A percentile compares a stretch with the other conserved stretches of the same genome.
Evolutionary conservation across 768 basidiomycete genomes (phyloP).

Genomic region (Boletus reticulatus): DNA sequence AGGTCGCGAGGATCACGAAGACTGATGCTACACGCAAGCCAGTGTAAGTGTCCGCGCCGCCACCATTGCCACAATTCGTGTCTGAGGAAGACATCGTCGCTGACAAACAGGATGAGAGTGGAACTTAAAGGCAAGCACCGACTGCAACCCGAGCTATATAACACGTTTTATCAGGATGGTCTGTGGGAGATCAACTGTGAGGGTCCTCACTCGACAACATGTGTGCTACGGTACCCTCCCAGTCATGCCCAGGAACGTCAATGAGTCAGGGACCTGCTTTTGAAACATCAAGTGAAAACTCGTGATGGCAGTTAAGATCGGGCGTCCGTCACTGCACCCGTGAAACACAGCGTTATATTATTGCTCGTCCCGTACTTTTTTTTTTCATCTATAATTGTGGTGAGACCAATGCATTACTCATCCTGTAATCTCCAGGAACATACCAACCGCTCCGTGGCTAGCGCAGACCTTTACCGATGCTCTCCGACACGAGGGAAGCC

Average conservation of each 20-base stretch:
- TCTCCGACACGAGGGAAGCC: constrained; percentile 26
- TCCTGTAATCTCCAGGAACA: background rate
- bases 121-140: background rate
- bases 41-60: constrained; percentile 47
- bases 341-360: too few species aligned
- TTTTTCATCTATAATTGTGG: background rate
- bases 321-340: background rate
- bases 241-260: constrained; percentile 5
- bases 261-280: background rate
- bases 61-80: constrained; percentile 47
- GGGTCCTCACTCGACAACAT: constrained; percentile 19
- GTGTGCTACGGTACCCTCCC: constrained; percentile 18
- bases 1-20: constrained; percentile 69
- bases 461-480: constrained; percentile 21
- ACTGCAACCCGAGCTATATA: background rate
- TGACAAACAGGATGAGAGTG: background rate
- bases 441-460: background rate
- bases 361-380: too few species aligned
- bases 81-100: constrained; percentile 21
- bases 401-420: background rate
- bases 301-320: background rate
- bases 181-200: constrained; percentile 23
- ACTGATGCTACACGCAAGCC: constrained; percentile 66
- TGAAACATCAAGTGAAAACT: background rate
- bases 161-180: background rate